These are phyloP conservation scores for Metarhizium rileyi DNA, from an alignment of 2,329 filamentous ascomycete species.

Conservation along the genomic window DNA sequence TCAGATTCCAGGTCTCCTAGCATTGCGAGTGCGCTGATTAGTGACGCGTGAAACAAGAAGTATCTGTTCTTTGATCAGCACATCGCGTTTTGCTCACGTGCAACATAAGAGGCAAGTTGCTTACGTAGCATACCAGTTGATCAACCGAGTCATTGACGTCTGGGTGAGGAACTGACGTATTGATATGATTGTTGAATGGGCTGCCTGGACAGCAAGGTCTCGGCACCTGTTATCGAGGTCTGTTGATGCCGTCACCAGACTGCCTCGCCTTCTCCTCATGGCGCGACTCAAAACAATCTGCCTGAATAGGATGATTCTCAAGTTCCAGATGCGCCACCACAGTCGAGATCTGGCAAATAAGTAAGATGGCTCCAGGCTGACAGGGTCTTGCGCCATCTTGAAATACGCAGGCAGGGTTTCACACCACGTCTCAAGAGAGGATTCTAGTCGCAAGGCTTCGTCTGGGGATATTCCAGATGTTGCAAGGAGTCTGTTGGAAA, in stretches of 20 bases:
- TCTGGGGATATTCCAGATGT: slow-evolving; percentile 16
- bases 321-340: slow-evolving; percentile 24
- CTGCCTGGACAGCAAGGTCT: slow-evolving; percentile 16
- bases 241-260: slow-evolving; percentile 2
- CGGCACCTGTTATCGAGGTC: slow-evolving; percentile 15
- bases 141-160: slow-evolving; percentile 13
- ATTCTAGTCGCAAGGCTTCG: slow-evolving; percentile 16
- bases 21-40: slow-evolving; percentile 19
- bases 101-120: background rate
- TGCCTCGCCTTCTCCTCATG: slow-evolving; percentile 12
- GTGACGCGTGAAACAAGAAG: slow-evolving; percentile 22
- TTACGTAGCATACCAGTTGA: slow-evolving; percentile 23
- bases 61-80: slow-evolving; percentile 7
- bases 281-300: slow-evolving; percentile 18
- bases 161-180: slow-evolving; percentile 15
- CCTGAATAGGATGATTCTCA: slow-evolving; percentile 21
- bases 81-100: background rate
- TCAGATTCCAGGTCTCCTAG: slow-evolving; percentile 17
- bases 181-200: slow-evolving; percentile 17
- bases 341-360: slow-evolving; percentile 17
- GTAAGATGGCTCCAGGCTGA: slow-evolving; percentile 12
- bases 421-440: slow-evolving; percentile 16
- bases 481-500: slow-evolving; percentile 20
- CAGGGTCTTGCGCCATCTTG: slow-evolving; percentile 8
- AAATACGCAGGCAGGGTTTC: slow-evolving; percentile 19